Percentiles rank a stretch among this genome's conserved stretches.
Evolutionary conservation across 2,329 filamentous ascomycete species (phyloP).

Genomic region (Ophiostoma ulmi): DNA sequence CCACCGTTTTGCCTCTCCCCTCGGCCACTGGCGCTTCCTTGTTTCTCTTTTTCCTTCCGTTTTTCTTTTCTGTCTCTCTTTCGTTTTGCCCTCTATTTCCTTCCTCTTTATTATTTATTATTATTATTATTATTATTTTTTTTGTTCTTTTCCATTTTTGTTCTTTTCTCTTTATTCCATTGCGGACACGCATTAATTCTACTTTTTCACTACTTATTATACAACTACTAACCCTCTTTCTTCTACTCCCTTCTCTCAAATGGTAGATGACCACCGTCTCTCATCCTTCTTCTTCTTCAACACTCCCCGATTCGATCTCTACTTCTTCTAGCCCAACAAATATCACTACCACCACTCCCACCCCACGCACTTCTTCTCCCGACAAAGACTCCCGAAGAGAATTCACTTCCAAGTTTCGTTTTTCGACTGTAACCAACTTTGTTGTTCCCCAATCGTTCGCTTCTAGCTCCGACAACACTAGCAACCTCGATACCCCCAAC

Average conservation of each 20-base stretch:
- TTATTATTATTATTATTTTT: too few species aligned
- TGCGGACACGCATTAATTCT: slow-evolving; percentile 12
- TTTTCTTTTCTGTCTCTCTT: not conserved
- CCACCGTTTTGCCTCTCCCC: slow-evolving; percentile 10
- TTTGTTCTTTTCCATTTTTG: not conserved
- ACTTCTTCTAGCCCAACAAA: slow-evolving; percentile 25
- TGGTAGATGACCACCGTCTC: slow-evolving; percentile 44
- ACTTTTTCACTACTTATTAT: slow-evolving; percentile 21
- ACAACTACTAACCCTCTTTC: slow-evolving; percentile 10
- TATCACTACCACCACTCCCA: slow-evolving; percentile 16
- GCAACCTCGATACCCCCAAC: not conserved
- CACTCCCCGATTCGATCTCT: slow-evolving; percentile 32
- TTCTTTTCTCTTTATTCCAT: slow-evolving; percentile 11
- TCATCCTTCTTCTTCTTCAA: slow-evolving; percentile 6
- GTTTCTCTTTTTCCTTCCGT: not conserved
- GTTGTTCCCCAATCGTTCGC: slow-evolving; percentile 16
- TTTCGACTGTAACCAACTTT: slow-evolving; percentile 19
- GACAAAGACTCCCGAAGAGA: slow-evolving; percentile 22
- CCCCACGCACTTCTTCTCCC: slow-evolving; percentile 12
- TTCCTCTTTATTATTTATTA: slow-evolving; percentile 4
- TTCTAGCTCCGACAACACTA: not conserved
- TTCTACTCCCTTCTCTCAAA: slow-evolving; percentile 21
- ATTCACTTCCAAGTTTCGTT: slow-evolving; percentile 19
- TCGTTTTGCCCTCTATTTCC: slow-evolving; percentile 7
- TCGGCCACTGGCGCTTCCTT: slow-evolving; percentile 4